Percentiles rank a stretch among this genome's conserved stretches.
Evolutionary conservation across 1,284 basidiomycete genomes (phyloP).

Genomic region (Irpex sp.): DNA sequence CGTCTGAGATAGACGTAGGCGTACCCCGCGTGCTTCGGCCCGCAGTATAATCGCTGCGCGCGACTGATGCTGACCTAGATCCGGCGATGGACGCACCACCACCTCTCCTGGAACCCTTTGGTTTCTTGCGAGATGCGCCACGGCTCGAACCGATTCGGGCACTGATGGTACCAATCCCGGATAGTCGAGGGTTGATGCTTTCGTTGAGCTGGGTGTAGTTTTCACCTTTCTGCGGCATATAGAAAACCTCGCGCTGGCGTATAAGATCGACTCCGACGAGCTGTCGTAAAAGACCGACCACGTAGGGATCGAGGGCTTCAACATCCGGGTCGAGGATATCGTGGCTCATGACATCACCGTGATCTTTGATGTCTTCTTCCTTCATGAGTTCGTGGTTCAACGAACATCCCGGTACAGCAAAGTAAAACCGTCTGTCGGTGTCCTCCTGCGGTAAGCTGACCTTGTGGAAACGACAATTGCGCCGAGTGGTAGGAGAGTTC

Average conservation of each 20-base stretch:
- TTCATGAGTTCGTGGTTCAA: conserved; percentile 53
- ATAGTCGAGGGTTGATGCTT: conserved; percentile 23
- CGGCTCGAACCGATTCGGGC: conserved; percentile 9
- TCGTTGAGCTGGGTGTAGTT: conserved; percentile 15
- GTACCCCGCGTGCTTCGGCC: not conserved
- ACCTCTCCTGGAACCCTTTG: not conserved
- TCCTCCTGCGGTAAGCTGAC: conserved; percentile 57
- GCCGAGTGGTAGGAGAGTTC: conserved; percentile 37
- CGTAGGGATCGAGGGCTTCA: conserved; percentile 47
- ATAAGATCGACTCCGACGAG: conserved; percentile 60
- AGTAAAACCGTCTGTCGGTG: conserved; percentile 45
- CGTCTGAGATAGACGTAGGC: conserved; percentile 8
- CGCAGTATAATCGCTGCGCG: conserved; percentile 2
- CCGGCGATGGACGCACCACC: not conserved
- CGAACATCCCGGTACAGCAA: conserved; percentile 65
- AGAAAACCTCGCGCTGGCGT: conserved; percentile 61
- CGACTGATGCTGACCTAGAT: not conserved
- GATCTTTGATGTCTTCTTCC: conserved; percentile 56
- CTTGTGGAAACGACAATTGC: conserved; percentile 63
- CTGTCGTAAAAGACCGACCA: conserved; percentile 51
- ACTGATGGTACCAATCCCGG: conserved; percentile 27
- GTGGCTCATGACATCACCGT: conserved; percentile 49
- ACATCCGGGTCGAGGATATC: conserved; percentile 49
- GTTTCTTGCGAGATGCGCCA: not conserved
- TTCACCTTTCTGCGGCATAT: conserved; percentile 41